These are phyloP conservation scores for Orbilia quercus DNA, from an alignment of 2,329 filamentous ascomycete genomes.

Conservation along the genomic window DNA sequence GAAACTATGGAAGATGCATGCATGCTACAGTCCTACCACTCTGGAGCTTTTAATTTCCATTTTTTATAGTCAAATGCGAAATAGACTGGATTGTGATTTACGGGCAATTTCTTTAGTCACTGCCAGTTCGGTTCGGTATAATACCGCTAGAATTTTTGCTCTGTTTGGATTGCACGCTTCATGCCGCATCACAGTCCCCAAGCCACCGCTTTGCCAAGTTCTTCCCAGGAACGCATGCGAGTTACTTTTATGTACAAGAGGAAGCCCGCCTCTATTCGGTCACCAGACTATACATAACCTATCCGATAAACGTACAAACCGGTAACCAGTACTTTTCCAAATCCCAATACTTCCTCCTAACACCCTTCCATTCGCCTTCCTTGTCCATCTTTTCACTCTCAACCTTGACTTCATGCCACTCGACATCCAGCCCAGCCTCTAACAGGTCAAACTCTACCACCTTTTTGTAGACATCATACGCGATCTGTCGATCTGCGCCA, in stretches of 20 bases:
- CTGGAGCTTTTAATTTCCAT: not conserved
- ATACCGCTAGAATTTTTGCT: not conserved
- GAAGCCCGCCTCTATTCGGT: too few species aligned
- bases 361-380: conserved; percentile 81
- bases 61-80: too few species aligned
- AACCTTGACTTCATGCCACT: conserved; percentile 83
- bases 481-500: conserved; percentile 89
- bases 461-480: conserved; percentile 94
- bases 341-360: conserved; percentile 89
- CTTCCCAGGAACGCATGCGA: too few species aligned
- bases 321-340: conserved; percentile 81
- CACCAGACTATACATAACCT: conserved; percentile 58
- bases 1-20: not conserved
- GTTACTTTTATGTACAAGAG: conserved; percentile 37
- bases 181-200: not conserved
- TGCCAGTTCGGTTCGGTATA: not conserved
- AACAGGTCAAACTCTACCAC: conserved; percentile 90
- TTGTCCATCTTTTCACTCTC: conserved; percentile 69
- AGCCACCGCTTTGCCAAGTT: not conserved
- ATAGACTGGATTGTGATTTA: too few species aligned
- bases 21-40: not conserved
- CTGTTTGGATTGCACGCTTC: conserved; percentile 28
- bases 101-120: not conserved
- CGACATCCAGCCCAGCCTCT: conserved; percentile 88
- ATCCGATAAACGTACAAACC: conserved; percentile 78